phyloP scores from a whole-genome alignment of 78 protist genomes.

The Bigelowiella natans region DNA sequence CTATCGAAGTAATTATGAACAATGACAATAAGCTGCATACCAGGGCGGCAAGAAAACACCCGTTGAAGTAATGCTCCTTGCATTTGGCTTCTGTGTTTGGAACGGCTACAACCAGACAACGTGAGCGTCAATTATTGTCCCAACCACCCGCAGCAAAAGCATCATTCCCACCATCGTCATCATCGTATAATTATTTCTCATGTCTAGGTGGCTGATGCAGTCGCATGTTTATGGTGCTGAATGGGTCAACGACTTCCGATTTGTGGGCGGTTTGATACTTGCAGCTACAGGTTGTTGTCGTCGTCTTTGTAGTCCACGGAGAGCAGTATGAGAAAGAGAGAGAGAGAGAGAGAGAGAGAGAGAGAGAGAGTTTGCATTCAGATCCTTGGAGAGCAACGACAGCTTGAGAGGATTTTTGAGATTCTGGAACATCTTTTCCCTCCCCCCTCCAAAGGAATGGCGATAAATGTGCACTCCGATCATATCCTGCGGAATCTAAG shows the following conservation, averaged over 20 bases:
- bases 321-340: too few relatives aligned
- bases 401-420: too few relatives aligned
- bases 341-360: too few relatives aligned
- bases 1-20: too few relatives aligned
- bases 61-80: neutral
- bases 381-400: too few relatives aligned
- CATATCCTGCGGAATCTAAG: neutral
- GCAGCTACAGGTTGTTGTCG: neutral
- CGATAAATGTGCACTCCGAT: neutral
- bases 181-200: too few relatives aligned
- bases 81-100: neutral
- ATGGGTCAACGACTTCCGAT: neutral
- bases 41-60: neutral
- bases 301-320: too few relatives aligned
- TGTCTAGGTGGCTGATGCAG: neutral
- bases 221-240: neutral
- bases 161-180: too few relatives aligned
- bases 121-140: neutral
- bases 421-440: too few relatives aligned
- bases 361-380: too few relatives aligned
- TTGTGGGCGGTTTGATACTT: neutral
- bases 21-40: too few relatives aligned
- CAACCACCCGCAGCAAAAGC: neutral
- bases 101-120: neutral
- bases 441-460: neutral